phyloP scores from a whole-genome alignment of 2,329 filamentous ascomycete genomes.

The Setomelanomma holmii region DNA sequence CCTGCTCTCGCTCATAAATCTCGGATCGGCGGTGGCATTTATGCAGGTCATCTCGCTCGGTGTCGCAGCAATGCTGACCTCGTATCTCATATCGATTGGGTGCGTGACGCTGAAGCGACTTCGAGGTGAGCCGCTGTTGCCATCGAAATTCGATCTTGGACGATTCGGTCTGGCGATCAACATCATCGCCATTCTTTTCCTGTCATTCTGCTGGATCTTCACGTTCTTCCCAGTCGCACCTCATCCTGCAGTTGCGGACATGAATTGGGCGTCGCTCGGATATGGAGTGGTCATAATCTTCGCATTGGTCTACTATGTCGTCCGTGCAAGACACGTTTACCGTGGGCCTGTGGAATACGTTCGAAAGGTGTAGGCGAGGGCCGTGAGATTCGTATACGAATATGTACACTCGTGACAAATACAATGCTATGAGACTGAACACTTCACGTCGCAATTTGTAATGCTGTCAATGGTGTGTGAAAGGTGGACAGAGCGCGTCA shows the following conservation, averaged over 20 bases:
- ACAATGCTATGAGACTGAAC: no score
- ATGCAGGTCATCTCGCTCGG: slow-evolving; percentile 22
- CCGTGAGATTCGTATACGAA: background rate
- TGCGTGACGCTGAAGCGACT: slow-evolving; percentile 54
- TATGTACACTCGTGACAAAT: no score
- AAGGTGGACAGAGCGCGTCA: no score
- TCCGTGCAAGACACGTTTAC: slow-evolving; percentile 49
- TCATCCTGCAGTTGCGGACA: slow-evolving; percentile 30
- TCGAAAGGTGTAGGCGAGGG: slow-evolving; percentile 2
- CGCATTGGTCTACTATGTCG: slow-evolving; percentile 50
- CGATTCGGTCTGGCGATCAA: slow-evolving; percentile 52
- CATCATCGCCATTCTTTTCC: slow-evolving; percentile 46
- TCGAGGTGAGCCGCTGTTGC: slow-evolving; percentile 51
- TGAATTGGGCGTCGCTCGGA: slow-evolving; percentile 56
- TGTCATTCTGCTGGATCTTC: slow-evolving; percentile 50
- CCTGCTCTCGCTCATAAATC: slow-evolving; percentile 56
- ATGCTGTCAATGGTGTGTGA: no score
- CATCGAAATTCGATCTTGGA: slow-evolving; percentile 56
- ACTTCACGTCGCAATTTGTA: no score
- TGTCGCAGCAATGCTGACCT: slow-evolving; percentile 17
- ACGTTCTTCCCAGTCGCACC: slow-evolving; percentile 49
- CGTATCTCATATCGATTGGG: slow-evolving; percentile 50
- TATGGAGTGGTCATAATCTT: slow-evolving; percentile 52
- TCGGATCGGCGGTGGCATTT: slow-evolving; percentile 48
- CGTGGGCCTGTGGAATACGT: slow-evolving; percentile 29